Evolutionary conservation across 352 stramenopile genomes (phyloP).

Genomic region (Paralagenidium karlingii): DNA sequence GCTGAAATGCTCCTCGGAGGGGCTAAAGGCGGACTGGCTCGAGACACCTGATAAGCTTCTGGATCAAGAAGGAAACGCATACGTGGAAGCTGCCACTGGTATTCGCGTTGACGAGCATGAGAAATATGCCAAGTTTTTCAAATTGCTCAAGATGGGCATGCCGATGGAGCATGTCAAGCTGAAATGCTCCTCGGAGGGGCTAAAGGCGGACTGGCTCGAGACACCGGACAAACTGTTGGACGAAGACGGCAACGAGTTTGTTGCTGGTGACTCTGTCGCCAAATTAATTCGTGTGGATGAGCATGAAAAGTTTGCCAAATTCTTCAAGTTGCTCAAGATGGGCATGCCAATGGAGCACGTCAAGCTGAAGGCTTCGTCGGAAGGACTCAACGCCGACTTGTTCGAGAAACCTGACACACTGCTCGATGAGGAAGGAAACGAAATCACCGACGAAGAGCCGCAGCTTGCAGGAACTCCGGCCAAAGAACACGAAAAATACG

Average conservation of each 20-base stretch:
- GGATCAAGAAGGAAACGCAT: constrained; percentile 2
- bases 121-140: constrained; percentile 66
- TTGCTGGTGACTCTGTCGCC: not conserved
- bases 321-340: constrained; percentile 13
- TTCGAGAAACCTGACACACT: constrained; percentile 7
- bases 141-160: constrained; percentile 79
- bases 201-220: constrained; percentile 39
- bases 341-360: constrained; percentile 14
- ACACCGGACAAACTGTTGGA: constrained; percentile 41
- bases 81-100: constrained; percentile 7
- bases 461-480: constrained; percentile 28
- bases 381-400: constrained; percentile 7
- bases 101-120: constrained; percentile 51
- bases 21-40: constrained; percentile 4
- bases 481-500: constrained; percentile 58
- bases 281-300: constrained; percentile 26
- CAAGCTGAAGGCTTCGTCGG: constrained; percentile 7
- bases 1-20: constrained; percentile 5
- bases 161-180: constrained; percentile 61
- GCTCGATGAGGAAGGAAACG: constrained; percentile 18
- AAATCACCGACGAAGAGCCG: constrained; percentile 23
- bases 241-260: constrained; percentile 30
- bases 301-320: constrained; percentile 5
- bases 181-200: constrained; percentile 44
- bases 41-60: constrained; percentile 3